Percentiles rank a stretch among this genome's conserved stretches.
These are phyloP conservation scores for Naumovozyma dairenensis DNA, from an alignment of 805 yeast genomes.

Conservation along the genomic window DNA sequence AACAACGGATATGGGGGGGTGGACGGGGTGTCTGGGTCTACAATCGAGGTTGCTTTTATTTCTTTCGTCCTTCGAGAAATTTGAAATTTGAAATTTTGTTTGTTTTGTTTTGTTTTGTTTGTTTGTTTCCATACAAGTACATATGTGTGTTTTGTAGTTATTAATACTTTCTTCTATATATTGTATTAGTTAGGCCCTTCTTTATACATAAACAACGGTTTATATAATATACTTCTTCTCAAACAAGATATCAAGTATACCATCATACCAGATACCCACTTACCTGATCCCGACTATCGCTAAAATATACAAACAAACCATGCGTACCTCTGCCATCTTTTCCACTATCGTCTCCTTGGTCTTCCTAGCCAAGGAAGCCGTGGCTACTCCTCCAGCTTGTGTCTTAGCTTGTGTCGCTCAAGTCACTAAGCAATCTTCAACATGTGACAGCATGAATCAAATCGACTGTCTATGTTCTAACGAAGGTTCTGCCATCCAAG, in stretches of 20 bases:
- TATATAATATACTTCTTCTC: no score
- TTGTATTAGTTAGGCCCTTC: neutral
- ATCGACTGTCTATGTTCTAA: constrained; percentile 59
- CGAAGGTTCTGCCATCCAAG: constrained; percentile 42
- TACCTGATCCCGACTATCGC: neutral
- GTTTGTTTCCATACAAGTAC: no score
- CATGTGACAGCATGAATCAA: constrained; percentile 53
- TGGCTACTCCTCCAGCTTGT: constrained; percentile 86
- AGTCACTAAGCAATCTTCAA: constrained; percentile 43
- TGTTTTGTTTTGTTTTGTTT: no score
- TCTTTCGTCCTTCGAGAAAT: no score
- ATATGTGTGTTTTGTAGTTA: no score
- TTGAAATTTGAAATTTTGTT: no score
- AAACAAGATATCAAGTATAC: no score
- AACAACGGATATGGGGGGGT: no score
- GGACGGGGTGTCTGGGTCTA: no score
- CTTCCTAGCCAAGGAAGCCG: constrained; percentile 28
- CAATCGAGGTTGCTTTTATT: no score
- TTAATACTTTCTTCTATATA: neutral
- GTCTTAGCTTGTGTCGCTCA: constrained; percentile 77
- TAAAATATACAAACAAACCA: constrained; percentile 4
- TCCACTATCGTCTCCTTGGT: constrained; percentile 22
- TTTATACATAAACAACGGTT: neutral
- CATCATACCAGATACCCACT: neutral
- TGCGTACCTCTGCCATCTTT: constrained; percentile 24